These are phyloP conservation scores for Geotrichum ghanense DNA, from an alignment of 805 yeast species.

Conservation along the genomic window DNA sequence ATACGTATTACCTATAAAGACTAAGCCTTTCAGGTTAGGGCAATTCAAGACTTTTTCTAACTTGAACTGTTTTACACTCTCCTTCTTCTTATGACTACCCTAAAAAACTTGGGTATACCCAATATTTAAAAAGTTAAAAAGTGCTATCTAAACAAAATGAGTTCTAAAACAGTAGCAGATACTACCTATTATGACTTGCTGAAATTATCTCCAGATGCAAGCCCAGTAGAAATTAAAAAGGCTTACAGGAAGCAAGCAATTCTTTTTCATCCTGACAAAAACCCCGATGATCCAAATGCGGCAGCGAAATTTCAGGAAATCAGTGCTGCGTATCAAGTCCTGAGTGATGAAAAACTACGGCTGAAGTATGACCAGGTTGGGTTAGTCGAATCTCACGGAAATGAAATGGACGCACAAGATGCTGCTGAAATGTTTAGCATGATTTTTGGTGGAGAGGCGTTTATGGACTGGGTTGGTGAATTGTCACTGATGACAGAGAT, in stretches of 20 bases:
- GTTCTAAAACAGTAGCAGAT: constrained; percentile 21
- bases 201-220: constrained; percentile 8
- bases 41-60: no score
- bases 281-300: constrained; percentile 31
- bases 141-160: no score
- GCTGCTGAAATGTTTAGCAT: constrained; percentile 74
- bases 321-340: constrained; percentile 45
- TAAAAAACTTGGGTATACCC: no score
- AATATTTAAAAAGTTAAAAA: no score
- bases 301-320: constrained; percentile 30
- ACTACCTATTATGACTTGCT: constrained; percentile 15
- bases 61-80: no score
- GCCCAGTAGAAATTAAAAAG: constrained; percentile 3
- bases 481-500: constrained; percentile 66
- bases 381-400: constrained; percentile 55
- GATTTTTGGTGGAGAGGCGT: constrained; percentile 90
- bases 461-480: constrained; percentile 76
- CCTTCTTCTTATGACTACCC: no score
- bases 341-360: constrained; percentile 62
- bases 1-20: no score
- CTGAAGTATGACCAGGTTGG: constrained; percentile 77
- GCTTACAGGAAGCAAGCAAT: constrained; percentile 10
- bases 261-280: constrained; percentile 20
- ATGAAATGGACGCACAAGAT: constrained; percentile 64
- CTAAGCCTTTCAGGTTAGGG: no score